A percentile compares a stretch with the other conserved stretches of the same genome.
phyloP scores from a whole-genome alignment of 2,329 filamentous ascomycete species.

The Talaromyces sp. region DNA sequence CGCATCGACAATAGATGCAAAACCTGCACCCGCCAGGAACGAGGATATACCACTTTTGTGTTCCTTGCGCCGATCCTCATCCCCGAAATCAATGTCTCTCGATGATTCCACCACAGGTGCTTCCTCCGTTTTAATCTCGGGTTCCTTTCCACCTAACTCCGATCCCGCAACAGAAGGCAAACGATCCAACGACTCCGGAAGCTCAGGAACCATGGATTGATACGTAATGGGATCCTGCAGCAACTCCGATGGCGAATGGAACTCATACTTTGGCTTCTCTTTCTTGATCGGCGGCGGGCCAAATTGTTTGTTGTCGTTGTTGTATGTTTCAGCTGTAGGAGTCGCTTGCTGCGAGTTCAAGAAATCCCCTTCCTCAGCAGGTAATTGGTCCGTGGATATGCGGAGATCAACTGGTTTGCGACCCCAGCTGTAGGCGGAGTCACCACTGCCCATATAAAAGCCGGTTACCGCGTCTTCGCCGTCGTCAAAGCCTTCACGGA shows the following conservation, averaged over 20 bases:
- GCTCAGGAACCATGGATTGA: slow-evolving; percentile 25
- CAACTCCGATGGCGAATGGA: slow-evolving; percentile 47
- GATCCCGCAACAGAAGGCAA: slow-evolving; percentile 35
- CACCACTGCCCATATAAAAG: slow-evolving; percentile 31
- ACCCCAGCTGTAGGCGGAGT: slow-evolving; percentile 23
- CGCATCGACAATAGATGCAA: slow-evolving; percentile 21
- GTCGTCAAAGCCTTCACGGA: slow-evolving; percentile 29
- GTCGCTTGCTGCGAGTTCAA: slow-evolving; percentile 65
- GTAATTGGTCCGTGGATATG: slow-evolving; percentile 33
- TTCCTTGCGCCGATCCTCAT: background rate
- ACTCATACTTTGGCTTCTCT: slow-evolving; percentile 45
- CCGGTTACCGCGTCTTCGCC: slow-evolving; percentile 24
- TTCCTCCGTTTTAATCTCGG: slow-evolving; percentile 21
- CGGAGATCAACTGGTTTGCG: slow-evolving; percentile 28
- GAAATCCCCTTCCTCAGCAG: slow-evolving; percentile 42
- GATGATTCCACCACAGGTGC: background rate
- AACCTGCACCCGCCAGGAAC: slow-evolving; percentile 15
- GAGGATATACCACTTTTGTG: slow-evolving; percentile 10
- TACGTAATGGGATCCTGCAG: slow-evolving; percentile 35
- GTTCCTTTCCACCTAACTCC: slow-evolving; percentile 25
- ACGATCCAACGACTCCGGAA: slow-evolving; percentile 22
- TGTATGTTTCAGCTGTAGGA: slow-evolving; percentile 59
- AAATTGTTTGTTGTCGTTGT: slow-evolving; percentile 23
- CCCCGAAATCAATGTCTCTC: slow-evolving; percentile 10
- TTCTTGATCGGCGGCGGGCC: slow-evolving; percentile 27